phyloP scores from a whole-genome alignment of 345 rosid genomes.

The Viola odorata region DNA sequence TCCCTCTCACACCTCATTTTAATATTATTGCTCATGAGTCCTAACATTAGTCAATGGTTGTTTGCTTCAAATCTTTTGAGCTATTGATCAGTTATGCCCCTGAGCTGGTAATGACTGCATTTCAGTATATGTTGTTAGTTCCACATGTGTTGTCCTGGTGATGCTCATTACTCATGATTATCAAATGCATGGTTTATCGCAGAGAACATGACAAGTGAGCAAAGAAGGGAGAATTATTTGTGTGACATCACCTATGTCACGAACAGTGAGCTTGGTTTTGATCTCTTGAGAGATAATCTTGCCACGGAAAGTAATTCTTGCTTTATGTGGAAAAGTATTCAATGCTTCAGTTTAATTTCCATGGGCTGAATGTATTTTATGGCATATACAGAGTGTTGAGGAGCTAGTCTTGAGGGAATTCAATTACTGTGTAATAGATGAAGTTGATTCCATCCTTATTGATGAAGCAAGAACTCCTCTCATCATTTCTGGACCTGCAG shows the following conservation, averaged over 20 bases:
- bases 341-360: not conserved
- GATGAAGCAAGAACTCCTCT: slow-evolving; percentile 99
- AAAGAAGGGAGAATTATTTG: slow-evolving; percentile 84
- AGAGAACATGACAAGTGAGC: slow-evolving; percentile 93
- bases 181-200: slow-evolving; percentile 12
- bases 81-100: not conserved
- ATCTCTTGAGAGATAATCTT: slow-evolving; percentile 92
- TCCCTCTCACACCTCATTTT: too few relatives aligned
- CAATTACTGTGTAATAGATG: slow-evolving; percentile 88
- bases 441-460: slow-evolving; percentile 96
- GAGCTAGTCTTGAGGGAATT: slow-evolving; percentile 93
- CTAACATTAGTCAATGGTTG: not conserved
- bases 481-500: slow-evolving; percentile 91
- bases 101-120: not conserved
- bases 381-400: slow-evolving; percentile 63
- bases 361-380: slow-evolving; percentile 21
- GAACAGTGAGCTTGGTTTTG: slow-evolving; percentile 96
- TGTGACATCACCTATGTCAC: slow-evolving; percentile 94
- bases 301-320: slow-evolving; percentile 99
- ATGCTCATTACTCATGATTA: not conserved
- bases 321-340: slow-evolving; percentile 22
- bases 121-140: not conserved
- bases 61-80: not conserved
- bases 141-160: not conserved
- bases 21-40: not conserved